Evolutionary conservation across 768 basidiomycete genomes (phyloP).

Genomic region (Podaxis pistillaris): DNA sequence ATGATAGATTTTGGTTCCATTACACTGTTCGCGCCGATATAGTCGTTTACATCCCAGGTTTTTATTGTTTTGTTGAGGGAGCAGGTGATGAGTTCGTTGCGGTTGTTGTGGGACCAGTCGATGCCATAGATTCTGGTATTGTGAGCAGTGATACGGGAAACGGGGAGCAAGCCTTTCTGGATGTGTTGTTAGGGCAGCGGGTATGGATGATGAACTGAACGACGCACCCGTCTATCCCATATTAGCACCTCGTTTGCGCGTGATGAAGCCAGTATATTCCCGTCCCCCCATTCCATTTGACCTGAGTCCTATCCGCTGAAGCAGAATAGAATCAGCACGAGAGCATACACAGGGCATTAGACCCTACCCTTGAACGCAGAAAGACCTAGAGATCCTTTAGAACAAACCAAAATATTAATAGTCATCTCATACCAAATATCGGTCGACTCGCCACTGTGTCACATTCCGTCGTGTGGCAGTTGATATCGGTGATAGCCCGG

Average conservation of each 20-base stretch:
- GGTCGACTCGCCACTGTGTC: conserved; percentile 86
- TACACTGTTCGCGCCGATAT: conserved; percentile 38
- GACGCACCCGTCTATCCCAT: conserved; percentile 85
- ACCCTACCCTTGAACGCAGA: conserved; percentile 43
- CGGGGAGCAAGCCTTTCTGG: conserved; percentile 88
- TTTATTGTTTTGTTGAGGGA: conserved; percentile 94
- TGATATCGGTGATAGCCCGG: conserved; percentile 96
- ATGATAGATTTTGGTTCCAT: conserved; percentile 51
- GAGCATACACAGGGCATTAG: background rate
- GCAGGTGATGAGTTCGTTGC: conserved; percentile 88
- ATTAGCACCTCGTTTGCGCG: conserved; percentile 85
- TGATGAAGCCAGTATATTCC: conserved; percentile 84
- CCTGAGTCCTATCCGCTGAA: conserved; percentile 85
- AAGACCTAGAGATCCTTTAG: conserved; percentile 24
- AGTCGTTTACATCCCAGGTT: conserved; percentile 63
- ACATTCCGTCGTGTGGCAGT: conserved; percentile 89
- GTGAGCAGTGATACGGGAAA: conserved; percentile 76
- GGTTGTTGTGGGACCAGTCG: conserved; percentile 82
- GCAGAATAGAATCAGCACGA: background rate
- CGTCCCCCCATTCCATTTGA: conserved; percentile 95
- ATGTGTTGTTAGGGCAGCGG: background rate
- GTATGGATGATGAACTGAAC: background rate
- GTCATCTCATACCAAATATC: conserved; percentile 69
- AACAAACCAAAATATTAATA: conserved; percentile 17
- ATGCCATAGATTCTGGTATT: conserved; percentile 95